Conservation (phyloP, 306 rosid genomes). For the Fragaria ananassa region DNA sequence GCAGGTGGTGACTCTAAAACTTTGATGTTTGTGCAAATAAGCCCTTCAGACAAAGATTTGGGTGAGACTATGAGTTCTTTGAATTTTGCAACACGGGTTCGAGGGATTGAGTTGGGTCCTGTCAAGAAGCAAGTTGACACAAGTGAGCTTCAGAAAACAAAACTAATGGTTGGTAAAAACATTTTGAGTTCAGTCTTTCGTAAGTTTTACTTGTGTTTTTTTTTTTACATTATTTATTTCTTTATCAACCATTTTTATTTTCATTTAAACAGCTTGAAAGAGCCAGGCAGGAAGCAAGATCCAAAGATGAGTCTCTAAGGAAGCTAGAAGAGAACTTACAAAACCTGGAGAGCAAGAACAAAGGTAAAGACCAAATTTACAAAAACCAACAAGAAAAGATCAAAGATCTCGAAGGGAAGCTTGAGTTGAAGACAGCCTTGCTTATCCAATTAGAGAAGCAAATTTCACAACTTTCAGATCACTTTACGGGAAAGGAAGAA, state of each 20-base stretch:
- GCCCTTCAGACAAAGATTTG: slow-evolving; percentile 81
- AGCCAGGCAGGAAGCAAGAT: slow-evolving; percentile 63
- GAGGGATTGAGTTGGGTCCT: slow-evolving; percentile 86
- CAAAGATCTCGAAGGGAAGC: slow-evolving; percentile 77
- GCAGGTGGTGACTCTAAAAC: slow-evolving; percentile 89
- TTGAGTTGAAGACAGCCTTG: slow-evolving; percentile 55
- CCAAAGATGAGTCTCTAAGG: slow-evolving; percentile 65
- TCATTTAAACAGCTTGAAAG: slow-evolving; percentile 61
- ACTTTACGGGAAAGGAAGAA: slow-evolving; percentile 68
- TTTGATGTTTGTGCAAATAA: slow-evolving; percentile 84
- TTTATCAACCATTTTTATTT: not conserved
- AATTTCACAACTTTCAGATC: slow-evolving; percentile 59
- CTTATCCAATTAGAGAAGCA: slow-evolving; percentile 72
- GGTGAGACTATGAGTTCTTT: slow-evolving; percentile 84
- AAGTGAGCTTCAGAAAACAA: slow-evolving; percentile 65
- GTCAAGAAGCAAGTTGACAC: slow-evolving; percentile 79
- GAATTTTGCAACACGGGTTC: slow-evolving; percentile 82
- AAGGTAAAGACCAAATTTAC: slow-evolving; percentile 59
- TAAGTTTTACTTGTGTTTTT: slow-evolving; percentile 7
- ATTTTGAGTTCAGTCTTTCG: slow-evolving; percentile 6
- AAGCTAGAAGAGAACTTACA: slow-evolving; percentile 79
- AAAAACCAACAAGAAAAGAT: slow-evolving; percentile 66
- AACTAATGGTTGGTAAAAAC: slow-evolving; percentile 54
- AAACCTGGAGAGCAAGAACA: slow-evolving; percentile 65
- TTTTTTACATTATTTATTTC: not conserved